Percentiles rank a stretch among this genome's conserved stretches.
phyloP scores from a whole-genome alignment of 257 asterid species.

The Nicotiana attenuata region DNA sequence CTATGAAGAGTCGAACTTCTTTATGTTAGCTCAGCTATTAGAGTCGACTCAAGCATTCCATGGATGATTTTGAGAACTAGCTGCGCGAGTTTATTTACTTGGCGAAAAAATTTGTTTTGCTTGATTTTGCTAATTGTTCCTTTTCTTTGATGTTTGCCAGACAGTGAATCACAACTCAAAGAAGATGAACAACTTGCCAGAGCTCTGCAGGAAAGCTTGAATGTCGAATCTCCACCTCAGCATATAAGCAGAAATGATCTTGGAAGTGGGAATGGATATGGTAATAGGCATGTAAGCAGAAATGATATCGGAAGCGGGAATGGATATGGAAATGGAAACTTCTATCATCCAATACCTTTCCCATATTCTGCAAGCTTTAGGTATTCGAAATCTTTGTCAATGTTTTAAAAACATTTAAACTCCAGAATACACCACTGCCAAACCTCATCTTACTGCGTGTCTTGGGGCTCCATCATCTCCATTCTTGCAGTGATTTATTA shows the following conservation, averaged over 20 bases:
- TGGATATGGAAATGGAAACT: conserved; percentile 30
- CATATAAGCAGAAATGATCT: conserved; percentile 16
- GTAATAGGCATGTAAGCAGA: conserved; percentile 16
- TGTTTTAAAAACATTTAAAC: neutral
- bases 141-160: conserved; percentile 29
- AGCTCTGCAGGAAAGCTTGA: conserved; percentile 72
- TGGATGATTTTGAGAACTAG: neutral
- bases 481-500: neutral
- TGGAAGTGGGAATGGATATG: conserved; percentile 24
- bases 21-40: neutral
- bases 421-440: neutral
- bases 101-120: neutral
- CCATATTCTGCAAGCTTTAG: conserved; percentile 39
- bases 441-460: neutral
- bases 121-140: neutral
- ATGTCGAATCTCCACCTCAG: conserved; percentile 49
- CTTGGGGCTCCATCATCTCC: neutral
- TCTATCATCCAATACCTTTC: conserved; percentile 43
- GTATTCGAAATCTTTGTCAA: conserved; percentile 17
- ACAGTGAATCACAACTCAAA: conserved; percentile 47
- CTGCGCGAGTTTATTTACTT: neutral
- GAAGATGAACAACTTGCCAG: conserved; percentile 77
- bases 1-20: neutral
- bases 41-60: neutral
- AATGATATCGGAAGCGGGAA: conserved; percentile 16